These are phyloP conservation scores for Lablab purpureus DNA, from an alignment of 306 rosid species.

Conservation along the genomic window DNA sequence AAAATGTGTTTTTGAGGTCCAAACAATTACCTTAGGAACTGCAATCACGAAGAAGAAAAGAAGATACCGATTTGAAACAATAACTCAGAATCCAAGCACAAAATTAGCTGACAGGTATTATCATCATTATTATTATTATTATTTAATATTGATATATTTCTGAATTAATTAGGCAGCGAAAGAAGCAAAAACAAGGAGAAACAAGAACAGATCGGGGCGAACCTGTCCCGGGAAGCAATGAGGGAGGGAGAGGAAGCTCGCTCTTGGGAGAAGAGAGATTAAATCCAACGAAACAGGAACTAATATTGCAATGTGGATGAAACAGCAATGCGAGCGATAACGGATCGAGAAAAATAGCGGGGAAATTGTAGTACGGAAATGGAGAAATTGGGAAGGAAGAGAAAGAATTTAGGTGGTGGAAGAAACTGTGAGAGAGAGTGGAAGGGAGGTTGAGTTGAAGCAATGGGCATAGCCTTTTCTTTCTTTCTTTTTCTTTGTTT, in stretches of 20 bases:
- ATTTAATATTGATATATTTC: neutral
- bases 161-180: neutral
- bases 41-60: neutral
- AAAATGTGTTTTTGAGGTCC: neutral
- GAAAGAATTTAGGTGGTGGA: constrained; percentile 46
- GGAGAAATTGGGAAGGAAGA: neutral
- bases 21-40: constrained; percentile 17
- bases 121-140: neutral
- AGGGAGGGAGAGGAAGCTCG: constrained; percentile 9
- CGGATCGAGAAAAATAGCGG: constrained; percentile 46
- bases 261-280: constrained; percentile 24
- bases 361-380: neutral
- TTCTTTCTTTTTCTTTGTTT: neutral
- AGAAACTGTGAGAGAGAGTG: neutral
- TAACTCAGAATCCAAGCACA: constrained; percentile 46
- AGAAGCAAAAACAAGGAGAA: neutral
- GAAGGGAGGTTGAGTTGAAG: constrained; percentile 14
- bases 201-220: constrained; percentile 48
- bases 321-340: constrained; percentile 32
- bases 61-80: neutral
- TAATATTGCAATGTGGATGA: constrained; percentile 1
- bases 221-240: constrained; percentile 48
- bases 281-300: neutral
- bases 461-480: constrained; percentile 21
- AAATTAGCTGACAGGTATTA: constrained; percentile 39